Percentiles rank a stretch among this genome's conserved stretches.
Evolutionary conservation across 768 basidiomycete genomes (phyloP).

Genomic region (Megacollybia marginata): DNA sequence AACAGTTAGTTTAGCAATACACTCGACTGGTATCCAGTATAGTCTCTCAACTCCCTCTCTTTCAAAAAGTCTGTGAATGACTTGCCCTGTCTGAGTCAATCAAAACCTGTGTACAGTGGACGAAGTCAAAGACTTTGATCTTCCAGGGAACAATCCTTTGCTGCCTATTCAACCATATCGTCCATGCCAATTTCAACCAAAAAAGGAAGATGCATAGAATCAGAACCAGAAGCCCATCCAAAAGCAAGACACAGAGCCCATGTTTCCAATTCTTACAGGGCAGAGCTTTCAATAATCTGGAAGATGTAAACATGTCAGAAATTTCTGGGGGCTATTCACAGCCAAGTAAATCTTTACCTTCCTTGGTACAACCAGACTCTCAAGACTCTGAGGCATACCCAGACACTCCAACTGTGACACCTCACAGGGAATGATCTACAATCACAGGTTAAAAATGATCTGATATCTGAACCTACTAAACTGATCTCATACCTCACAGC

Average conservation of each 20-base stretch:
- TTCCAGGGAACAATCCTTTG: constrained; percentile 57
- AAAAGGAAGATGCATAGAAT: constrained; percentile 13
- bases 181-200: constrained; percentile 44
- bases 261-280: background rate
- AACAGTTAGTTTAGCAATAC: no score
- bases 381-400: constrained; percentile 40
- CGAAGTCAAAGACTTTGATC: constrained; percentile 48
- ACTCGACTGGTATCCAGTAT: no score
- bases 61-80: background rate
- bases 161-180: constrained; percentile 52
- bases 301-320: constrained; percentile 3
- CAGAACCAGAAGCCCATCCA: constrained; percentile 2
- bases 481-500: constrained; percentile 31
- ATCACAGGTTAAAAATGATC: constrained; percentile 29
- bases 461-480: constrained; percentile 16
- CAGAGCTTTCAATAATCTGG: constrained; percentile 1
- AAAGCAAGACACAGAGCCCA: constrained; percentile 2
- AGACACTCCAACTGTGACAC: constrained; percentile 46
- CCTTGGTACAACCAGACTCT: constrained; percentile 23
- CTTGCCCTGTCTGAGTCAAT: no score
- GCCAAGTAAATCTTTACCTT: constrained; percentile 7
- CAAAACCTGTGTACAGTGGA: background rate
- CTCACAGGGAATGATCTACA: constrained; percentile 34
- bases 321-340: constrained; percentile 10
- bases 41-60: no score